Evolutionary conservation across 257 asterid genomes (phyloP), one percentile per base, ranked within the genome.

Genomic region (Solanum gracilifrons): DNA sequence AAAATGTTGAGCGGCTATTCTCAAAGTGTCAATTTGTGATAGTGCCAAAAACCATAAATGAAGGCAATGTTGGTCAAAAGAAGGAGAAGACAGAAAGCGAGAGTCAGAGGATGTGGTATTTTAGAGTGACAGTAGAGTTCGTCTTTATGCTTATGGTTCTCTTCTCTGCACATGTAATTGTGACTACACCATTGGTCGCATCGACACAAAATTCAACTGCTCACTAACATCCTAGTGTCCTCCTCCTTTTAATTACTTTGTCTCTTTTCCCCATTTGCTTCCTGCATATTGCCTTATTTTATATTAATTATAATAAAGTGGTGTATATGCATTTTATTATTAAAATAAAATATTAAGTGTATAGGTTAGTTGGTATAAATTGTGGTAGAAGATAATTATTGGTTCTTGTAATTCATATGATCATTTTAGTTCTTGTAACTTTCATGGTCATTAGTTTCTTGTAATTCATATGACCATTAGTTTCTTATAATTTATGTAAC

Each of bases 101-200:
- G 58, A 75, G 89, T 62, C 10, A 23, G 82, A 48, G 87, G 89
- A 74, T 46, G 69, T 23, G 55, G 66, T 35, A 31, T 32, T 33
- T 51, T 48, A 23, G 33, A 23, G 82, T 62, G 87, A 88, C 83
- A 48, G 88, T 88, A 85, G 87, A 62, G 2, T 74, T 89, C 85
- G 90, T 87, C 92, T 82, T 90, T 82, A 87, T 89, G 87, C n/a
- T 27, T 83, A 33, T 72, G 87, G 85, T 85, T 72, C 85, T 79
- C 64, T 43, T 79, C 64, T 79, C 84, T 79, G 64, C 37, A 79
- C 84, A 25, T 41, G 64, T 20, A 39, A 76, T 76, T 37, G 21
- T n/a, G 58, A 76, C 58, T 36, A 13, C 7, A 15, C 25, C 25
- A 72, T 9, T 71, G 77, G 77, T 71, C 41, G 4, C 9, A 25